Base-by-base conservation (phyloP, 2,329 filamentous ascomycete species). In the Ceratocystis cubensis region DNA sequence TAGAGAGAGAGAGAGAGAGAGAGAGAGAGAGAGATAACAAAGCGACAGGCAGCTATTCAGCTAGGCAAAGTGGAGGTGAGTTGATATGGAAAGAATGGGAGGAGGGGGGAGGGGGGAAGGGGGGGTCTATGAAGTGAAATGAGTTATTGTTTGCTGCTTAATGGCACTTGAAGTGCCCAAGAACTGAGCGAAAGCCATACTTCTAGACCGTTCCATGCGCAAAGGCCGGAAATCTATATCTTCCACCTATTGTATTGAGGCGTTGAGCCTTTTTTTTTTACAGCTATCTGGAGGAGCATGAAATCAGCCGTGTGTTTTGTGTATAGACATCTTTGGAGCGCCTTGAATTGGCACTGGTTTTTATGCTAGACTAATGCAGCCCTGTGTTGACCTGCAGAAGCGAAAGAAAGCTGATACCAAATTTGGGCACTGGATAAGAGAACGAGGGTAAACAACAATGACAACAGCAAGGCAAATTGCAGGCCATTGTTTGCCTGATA, bases 281-380 rank as follows among this genome's bases (percentile, higher is more conserved):
- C n/a, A 50, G n/a, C n/a, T 25, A 22, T 6, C 53, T 22, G 30
- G 6, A 57, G 13, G 22, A 22, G 2, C 22, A 22, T 22, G 22
- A 22, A 22, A 22, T 22, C 22, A 22, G 22, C 22, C 22, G 22
- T 22, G 22, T 22, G 22, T 22, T 22, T 22, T 22, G 22, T 57
- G 10, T 57, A 15, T 13, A 22, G 5, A n/a, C 28, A 17, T 57
- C 53, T 17, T 17, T 15, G 22, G 28, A 28, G 15, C 13, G 8
- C 28, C 8, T 30, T 22, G 15, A 17, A 7, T 57, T 17, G 25
- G 28, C 53, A n/a, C 15, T 30, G 22, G 10, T 1, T 57, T 57
- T 57, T 33, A 57, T 57, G n/a, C 53, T 33, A 57, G 53, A 22
- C 53, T 57, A 57, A 57, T 57, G 53, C 53, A 57, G 53, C 53